phyloP scores from a whole-genome alignment of 306 rosid genomes.

The Lotus japonicus region DNA sequence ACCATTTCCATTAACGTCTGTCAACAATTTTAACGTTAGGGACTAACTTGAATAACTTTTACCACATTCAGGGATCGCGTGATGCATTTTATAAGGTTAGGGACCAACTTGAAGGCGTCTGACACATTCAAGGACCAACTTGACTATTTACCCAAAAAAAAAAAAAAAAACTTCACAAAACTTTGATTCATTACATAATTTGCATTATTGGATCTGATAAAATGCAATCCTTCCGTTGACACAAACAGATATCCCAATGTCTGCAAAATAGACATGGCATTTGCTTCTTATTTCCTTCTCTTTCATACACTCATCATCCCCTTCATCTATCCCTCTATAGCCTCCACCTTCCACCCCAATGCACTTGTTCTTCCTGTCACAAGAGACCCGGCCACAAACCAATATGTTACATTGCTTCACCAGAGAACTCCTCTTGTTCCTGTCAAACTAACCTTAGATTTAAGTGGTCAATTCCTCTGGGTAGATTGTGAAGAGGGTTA shows the following conservation, averaged over 20 bases:
- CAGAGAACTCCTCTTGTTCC: constrained; percentile 52
- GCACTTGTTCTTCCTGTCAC: constrained; percentile 37
- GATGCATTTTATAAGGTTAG: no score
- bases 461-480: constrained; percentile 42
- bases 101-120: no score
- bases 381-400: constrained; percentile 23
- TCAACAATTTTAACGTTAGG: no score
- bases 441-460: constrained; percentile 35
- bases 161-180: no score
- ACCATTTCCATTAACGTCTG: no score
- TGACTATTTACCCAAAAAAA: no score
- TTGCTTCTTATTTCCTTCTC: constrained; percentile 1
- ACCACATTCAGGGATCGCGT: no score
- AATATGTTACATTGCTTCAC: constrained; percentile 24
- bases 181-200: neutral
- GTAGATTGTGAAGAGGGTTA: constrained; percentile 32
- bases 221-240: no score
- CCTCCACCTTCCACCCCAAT: constrained; percentile 24
- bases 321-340: constrained; percentile 13
- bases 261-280: constrained; percentile 17
- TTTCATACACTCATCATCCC: neutral
- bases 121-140: no score
- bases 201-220: neutral
- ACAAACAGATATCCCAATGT: neutral
- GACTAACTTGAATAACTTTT: no score